A percentile compares a stretch with the other conserved stretches of the same genome.
Conservation (phyloP, 2,329 filamentous ascomycete genomes). For the Thelonectria rubi region DNA sequence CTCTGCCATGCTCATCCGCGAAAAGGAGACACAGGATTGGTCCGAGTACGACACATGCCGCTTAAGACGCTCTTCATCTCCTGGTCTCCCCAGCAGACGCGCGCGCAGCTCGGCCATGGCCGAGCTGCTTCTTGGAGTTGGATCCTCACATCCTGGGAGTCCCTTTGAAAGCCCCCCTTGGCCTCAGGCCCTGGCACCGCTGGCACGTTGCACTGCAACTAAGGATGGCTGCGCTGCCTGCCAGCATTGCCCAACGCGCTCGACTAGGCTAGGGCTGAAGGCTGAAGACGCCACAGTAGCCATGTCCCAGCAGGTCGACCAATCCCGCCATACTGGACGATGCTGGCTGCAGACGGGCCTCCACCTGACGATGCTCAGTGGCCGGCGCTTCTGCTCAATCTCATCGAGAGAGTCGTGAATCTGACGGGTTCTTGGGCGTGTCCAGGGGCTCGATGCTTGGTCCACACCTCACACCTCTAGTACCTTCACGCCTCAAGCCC, state of each 20-base stretch:
- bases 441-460: conserved; percentile 18
- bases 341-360: conserved; percentile 11
- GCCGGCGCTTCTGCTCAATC: conserved; percentile 9
- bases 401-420: conserved; percentile 16
- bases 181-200: conserved; percentile 7
- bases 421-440: conserved; percentile 22
- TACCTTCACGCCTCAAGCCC: conserved; percentile 12
- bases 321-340: conserved; percentile 8
- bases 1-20: conserved; percentile 13
- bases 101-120: conserved; percentile 21
- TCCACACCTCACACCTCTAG: conserved; percentile 4
- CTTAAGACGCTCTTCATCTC: not conserved
- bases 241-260: conserved; percentile 9
- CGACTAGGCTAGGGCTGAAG: conserved; percentile 17
- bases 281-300: conserved; percentile 12
- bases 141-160: not conserved
- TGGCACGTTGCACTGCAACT: conserved; percentile 25
- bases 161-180: conserved; percentile 8
- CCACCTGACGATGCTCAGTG: conserved; percentile 11
- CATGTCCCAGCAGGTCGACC: conserved; percentile 11
- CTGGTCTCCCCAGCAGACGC: conserved; percentile 7
- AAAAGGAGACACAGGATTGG: conserved; percentile 10
- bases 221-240: conserved; percentile 8
- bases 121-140: conserved; percentile 10
- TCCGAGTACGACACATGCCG: conserved; percentile 2